Evolutionary conservation across 345 rosid genomes (phyloP).

Genomic region (Firmiana major): DNA sequence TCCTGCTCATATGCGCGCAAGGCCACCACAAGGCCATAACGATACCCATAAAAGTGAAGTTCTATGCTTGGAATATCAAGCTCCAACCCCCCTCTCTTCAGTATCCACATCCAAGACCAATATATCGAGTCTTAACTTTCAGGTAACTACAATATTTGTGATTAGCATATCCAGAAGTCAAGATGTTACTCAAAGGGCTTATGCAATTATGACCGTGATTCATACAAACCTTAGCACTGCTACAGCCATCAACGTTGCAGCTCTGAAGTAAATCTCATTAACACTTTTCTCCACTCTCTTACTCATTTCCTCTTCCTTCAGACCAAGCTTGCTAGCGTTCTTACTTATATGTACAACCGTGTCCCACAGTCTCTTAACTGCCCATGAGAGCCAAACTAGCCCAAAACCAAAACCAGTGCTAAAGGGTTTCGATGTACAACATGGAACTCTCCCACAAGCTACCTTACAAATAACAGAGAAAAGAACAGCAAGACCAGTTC

Average conservation of each 20-base stretch:
- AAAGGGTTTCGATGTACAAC: slow-evolving; percentile 52
- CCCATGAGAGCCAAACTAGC: slow-evolving; percentile 77
- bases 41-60: not conserved
- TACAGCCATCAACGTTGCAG: slow-evolving; percentile 55
- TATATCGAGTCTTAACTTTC: not conserved
- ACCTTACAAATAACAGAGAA: slow-evolving; percentile 56
- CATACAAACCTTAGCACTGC: slow-evolving; percentile 49
- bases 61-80: not conserved
- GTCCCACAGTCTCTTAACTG: slow-evolving; percentile 61
- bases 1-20: slow-evolving; percentile 17
- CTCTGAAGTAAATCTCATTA: slow-evolving; percentile 35
- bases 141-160: not conserved
- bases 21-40: slow-evolving; percentile 12
- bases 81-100: not conserved
- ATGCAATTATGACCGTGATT: not conserved
- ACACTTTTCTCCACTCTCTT: slow-evolving; percentile 52
- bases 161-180: not conserved
- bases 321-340: slow-evolving; percentile 40
- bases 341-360: slow-evolving; percentile 43
- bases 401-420: slow-evolving; percentile 71
- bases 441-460: slow-evolving; percentile 53
- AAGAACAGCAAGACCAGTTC: slow-evolving; percentile 79
- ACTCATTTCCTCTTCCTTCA: slow-evolving; percentile 60
- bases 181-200: not conserved
- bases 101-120: not conserved